A percentile compares a stretch with the other conserved stretches of the same genome.
Evolutionary conservation across 345 rosid species (phyloP).

Genomic region (Cardamine chenopodiifolia): DNA sequence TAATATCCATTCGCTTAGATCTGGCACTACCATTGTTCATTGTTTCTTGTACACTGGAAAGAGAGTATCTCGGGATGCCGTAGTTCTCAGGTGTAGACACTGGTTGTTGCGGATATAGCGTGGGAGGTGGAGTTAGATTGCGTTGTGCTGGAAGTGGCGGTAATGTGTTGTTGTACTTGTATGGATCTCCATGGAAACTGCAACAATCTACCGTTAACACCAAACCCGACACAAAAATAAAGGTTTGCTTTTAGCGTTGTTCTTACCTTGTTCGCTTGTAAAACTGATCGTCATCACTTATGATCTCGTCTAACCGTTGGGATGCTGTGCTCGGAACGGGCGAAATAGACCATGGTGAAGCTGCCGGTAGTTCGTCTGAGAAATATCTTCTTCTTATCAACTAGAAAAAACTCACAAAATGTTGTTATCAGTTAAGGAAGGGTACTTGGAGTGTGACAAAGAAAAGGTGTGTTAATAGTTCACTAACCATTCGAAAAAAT

Average conservation of each 20-base stretch:
- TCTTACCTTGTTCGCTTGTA: slow-evolving; percentile 68
- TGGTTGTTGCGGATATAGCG: slow-evolving; percentile 92
- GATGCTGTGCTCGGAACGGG: slow-evolving; percentile 54
- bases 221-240: not conserved
- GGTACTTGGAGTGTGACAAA: not conserved
- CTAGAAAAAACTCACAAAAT: slow-evolving; percentile 45
- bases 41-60: slow-evolving; percentile 55
- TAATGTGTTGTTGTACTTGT: slow-evolving; percentile 68
- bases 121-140: slow-evolving; percentile 96
- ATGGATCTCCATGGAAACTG: slow-evolving; percentile 66
- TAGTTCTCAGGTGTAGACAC: slow-evolving; percentile 70
- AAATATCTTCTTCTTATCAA: slow-evolving; percentile 94
- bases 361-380: slow-evolving; percentile 73
- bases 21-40: slow-evolving; percentile 55
- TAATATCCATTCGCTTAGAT: slow-evolving; percentile 84
- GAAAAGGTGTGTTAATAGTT: not conserved
- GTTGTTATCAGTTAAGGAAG: not conserved
- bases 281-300: slow-evolving; percentile 66
- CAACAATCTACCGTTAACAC: slow-evolving; percentile 27
- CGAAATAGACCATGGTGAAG: slow-evolving; percentile 78
- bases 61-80: slow-evolving; percentile 70
- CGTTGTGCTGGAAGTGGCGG: slow-evolving; percentile 95
- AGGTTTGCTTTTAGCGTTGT: not conserved
- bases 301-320: slow-evolving; percentile 75
- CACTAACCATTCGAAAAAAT: slow-evolving; percentile 78